Conservation (phyloP, 2,329 filamentous ascomycete genomes). For the Cryphonectria japonica region DNA sequence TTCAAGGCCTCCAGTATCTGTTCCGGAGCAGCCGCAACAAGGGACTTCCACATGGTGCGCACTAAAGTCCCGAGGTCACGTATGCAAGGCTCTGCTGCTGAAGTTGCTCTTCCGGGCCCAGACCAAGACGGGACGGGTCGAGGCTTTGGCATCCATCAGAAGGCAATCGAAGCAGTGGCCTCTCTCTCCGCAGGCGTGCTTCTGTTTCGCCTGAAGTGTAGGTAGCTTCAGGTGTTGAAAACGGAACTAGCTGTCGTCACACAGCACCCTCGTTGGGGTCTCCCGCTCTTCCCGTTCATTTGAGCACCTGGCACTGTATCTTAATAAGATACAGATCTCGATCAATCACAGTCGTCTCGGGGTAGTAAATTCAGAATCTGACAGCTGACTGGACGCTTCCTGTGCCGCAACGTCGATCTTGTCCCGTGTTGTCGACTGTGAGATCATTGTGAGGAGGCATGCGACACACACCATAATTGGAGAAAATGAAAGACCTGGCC, state of each 20-base stretch:
- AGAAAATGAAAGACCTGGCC: not conserved
- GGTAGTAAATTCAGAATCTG: not conserved
- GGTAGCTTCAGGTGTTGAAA: not conserved
- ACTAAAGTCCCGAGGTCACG: too few relatives aligned
- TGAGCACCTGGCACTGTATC: not conserved
- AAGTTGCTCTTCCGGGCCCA: too few relatives aligned
- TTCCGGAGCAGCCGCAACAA: too few relatives aligned
- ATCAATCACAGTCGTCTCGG: not conserved
- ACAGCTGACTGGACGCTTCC: not conserved
- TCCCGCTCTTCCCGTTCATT: not conserved
- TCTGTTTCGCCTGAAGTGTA: not conserved
- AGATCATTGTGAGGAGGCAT: constrained; percentile 1
- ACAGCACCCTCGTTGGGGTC: not conserved
- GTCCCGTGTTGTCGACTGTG: constrained; percentile 1
- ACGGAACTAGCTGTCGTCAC: not conserved
- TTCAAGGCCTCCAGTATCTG: too few relatives aligned
- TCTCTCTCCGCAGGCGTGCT: too few relatives aligned
- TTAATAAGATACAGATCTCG: not conserved
- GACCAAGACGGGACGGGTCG: too few relatives aligned
- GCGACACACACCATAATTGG: not conserved
- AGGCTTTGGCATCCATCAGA: too few relatives aligned
- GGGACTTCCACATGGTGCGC: too few relatives aligned
- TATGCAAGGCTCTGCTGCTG: too few relatives aligned
- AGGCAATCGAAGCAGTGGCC: too few relatives aligned
- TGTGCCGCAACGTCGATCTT: constrained; percentile 7